Evolutionary conservation across 805 yeast species (phyloP), one percentile per base, ranked within the genome.

Genomic region (Saturnispora ahearnii): DNA sequence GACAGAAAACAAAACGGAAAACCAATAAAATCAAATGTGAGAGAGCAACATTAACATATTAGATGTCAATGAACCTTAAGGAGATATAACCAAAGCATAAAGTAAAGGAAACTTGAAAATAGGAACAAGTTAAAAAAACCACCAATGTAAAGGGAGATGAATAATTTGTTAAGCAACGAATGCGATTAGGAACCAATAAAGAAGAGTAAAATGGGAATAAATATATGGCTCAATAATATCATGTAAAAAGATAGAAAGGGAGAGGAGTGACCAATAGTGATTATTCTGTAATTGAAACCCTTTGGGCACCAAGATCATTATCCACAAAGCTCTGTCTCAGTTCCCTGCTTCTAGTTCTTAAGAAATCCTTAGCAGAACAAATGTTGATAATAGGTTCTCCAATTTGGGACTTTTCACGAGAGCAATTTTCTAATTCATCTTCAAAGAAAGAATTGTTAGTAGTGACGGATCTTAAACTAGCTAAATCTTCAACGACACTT

Each of bases 281-380:
- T 37, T 18, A 45, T n/a, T 34, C 32, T 33, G 34, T 10, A 30
- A 36, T 34, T 45, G 44, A 31, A 34, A 37, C 30, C 10, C 49
- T 42, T 37, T 46, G 31, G 10, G 24, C 13, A 1, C 30, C 33
- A 10, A 15, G 15, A 15, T 45, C 44, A 31, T 32, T 33, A n/a
- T 43, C 49, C 24, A 44, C 52, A 41, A 56, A 52, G 26, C 55
- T 46, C 7, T 50, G 24, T 33, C 54, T 41, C 11, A 57, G 26
- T 44, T 60, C 62, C 29, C 55, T 51, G n/a, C 59, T 51, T 40
- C 51, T 60, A 4, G 53, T 53, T 36, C 45, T 46, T 13, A 62
- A 32, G 21, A 62, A 57, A 34, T 61, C 65, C 12, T 51, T 55
- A 4, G 62, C 62, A 2, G 66, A 60, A 30, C 63, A 57, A n/a